phyloP scores from a whole-genome alignment of 805 yeast genomes.

The Wickerhamiella azyma region DNA sequence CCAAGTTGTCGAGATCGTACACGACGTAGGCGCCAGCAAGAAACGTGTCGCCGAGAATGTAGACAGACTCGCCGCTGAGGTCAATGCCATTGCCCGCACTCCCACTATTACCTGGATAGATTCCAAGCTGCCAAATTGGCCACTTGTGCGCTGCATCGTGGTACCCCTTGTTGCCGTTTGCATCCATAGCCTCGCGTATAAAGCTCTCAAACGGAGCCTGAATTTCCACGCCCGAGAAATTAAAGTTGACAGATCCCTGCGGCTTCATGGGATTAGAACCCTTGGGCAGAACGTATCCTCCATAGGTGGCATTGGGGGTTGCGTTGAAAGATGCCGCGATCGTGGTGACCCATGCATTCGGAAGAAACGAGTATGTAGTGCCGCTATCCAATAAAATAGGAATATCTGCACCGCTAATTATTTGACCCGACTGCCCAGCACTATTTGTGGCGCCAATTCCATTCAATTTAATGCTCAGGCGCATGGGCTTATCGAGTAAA shows the following conservation, averaged over 20 bases:
- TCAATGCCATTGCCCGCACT: neutral
- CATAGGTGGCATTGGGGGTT: constrained; percentile 21
- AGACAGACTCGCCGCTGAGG: constrained; percentile 12
- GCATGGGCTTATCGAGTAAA: neutral
- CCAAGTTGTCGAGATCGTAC: constrained; percentile 43
- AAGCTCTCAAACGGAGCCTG: constrained; percentile 15
- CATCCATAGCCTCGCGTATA: constrained; percentile 11
- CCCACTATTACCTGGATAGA: neutral
- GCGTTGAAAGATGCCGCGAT: constrained; percentile 27
- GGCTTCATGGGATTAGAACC: constrained; percentile 18
- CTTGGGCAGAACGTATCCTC: constrained; percentile 20
- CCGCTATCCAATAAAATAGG: constrained; percentile 16
- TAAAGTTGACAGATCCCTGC: neutral
- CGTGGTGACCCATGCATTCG: constrained; percentile 11
- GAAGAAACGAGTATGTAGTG: constrained; percentile 17
- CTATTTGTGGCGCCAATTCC: neutral
- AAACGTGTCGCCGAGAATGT: constrained; percentile 50
- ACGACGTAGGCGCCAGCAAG: constrained; percentile 52
- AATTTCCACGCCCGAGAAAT: constrained; percentile 7
- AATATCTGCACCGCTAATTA: neutral
- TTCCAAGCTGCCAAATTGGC: no score
- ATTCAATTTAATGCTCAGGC: constrained; percentile 1
- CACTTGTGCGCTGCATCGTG: neutral
- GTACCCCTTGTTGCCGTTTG: constrained; percentile 12
- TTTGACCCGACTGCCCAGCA: neutral